A percentile compares a stretch with the other conserved stretches of the same genome.
Evolutionary conservation across 2,329 filamentous ascomycete species (phyloP).

Genomic region (Colletotrichum gloeosporioides): DNA sequence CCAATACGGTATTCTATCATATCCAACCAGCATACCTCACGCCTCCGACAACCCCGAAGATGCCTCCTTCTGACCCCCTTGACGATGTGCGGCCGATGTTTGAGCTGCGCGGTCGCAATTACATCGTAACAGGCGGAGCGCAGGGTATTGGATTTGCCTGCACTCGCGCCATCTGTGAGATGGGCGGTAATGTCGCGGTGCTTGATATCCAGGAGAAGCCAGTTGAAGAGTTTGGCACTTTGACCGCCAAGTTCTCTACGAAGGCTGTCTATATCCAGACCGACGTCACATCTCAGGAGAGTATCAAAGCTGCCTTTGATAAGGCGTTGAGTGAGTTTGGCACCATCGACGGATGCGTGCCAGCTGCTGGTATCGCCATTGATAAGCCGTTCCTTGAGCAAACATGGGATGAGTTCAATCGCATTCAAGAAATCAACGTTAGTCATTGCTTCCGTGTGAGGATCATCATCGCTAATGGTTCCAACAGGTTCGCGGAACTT

Average conservation of each 20-base stretch:
- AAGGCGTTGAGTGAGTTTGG: slow-evolving; percentile 28
- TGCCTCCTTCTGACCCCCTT: slow-evolving; percentile 13
- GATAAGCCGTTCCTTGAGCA: slow-evolving; percentile 50
- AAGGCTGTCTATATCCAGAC: slow-evolving; percentile 26
- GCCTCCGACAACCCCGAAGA: not conserved
- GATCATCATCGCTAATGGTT: not conserved
- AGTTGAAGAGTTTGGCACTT: slow-evolving; percentile 29
- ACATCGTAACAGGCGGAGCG: slow-evolving; percentile 41
- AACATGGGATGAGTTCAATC: slow-evolving; percentile 45
- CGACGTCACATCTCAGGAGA: slow-evolving; percentile 35
- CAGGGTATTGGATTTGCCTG: slow-evolving; percentile 45
- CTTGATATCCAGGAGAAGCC: slow-evolving; percentile 38
- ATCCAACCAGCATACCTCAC: not conserved
- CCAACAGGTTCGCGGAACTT: slow-evolving; percentile 43
- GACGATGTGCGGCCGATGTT: slow-evolving; percentile 34
- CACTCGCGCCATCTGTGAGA: slow-evolving; percentile 41
- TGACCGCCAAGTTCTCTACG: slow-evolving; percentile 5
- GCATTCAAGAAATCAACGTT: slow-evolving; percentile 47
- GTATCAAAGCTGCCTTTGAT: slow-evolving; percentile 29
- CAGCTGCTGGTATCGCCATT: slow-evolving; percentile 43
- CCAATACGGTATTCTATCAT: not conserved
- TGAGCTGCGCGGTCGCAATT: slow-evolving; percentile 38
- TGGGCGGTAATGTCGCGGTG: slow-evolving; percentile 45
- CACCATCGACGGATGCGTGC: slow-evolving; percentile 34
- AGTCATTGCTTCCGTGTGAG: not conserved